Base-by-base conservation (phyloP, 208 protist genomes). In the Trypanosoma rangeli region DNA sequence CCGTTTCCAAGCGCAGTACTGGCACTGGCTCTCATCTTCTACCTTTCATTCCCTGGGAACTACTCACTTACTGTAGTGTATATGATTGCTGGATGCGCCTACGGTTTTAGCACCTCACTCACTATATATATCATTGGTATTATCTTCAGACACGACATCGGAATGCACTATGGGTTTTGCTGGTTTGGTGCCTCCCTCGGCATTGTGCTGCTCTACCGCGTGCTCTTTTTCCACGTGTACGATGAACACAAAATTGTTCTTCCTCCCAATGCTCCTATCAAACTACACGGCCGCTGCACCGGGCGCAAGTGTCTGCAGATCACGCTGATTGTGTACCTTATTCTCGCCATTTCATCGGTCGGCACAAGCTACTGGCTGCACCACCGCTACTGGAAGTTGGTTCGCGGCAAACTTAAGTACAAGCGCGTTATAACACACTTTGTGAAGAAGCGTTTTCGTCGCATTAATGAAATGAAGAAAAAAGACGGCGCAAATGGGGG, bases 121-220 rank as follows among this genome's bases (percentile, higher is more conserved):
- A 87, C 82, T 18, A 65, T 73, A n/a, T 87, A 87, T 70, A 63
- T 87, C 18, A 58, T 87, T 28, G 74, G 71, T 44, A 78, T 78
- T 55, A 80, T 84, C 63, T 87, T 83, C 59, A 80, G 84, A 55
- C 69, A 68, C 1, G 79, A 87, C 48, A 73, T 87, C 22, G 82
- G 82, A 31, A 87, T 82, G 82, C 82, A 87, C 53, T 87, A 87
- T 65, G 70, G 82, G 35, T 87, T 87, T 65, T 84, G 71, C 52
- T 83, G 77, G 56, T 50, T 84, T 1, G 75, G 76, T n/a, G 66
- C 61, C 4, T 67, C 76, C 0, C 54, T 87, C 3, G 82, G 82
- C 13, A 78, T 84, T 57, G 79, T 80, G 24, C 29, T 87, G 24
- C 79, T 80, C 56, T 84, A 76, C 61, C 74, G 76, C 37, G 50